A percentile compares a stretch with the other conserved stretches of the same genome.
phyloP scores from a whole-genome alignment of 192 early-diverging fungal species.

The Podila clonocystis region DNA sequence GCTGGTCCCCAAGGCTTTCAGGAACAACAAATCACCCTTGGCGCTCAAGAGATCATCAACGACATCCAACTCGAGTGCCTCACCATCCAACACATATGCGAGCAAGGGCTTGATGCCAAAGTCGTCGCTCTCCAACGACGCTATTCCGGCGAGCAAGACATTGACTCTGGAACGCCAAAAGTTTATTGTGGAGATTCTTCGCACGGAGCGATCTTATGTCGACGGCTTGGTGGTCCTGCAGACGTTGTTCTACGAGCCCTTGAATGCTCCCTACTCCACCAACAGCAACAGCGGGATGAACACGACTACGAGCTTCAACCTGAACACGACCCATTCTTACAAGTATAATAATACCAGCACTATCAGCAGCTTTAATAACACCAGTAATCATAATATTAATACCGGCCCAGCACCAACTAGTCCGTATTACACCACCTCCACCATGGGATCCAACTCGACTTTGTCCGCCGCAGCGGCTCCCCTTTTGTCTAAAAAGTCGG shows the following conservation, averaged over 20 bases:
- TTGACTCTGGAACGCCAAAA: constrained; percentile 60
- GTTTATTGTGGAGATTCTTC: constrained; percentile 82
- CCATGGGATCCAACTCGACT: constrained; percentile 38
- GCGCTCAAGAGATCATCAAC: constrained; percentile 32
- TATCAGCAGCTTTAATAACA: constrained; percentile 5
- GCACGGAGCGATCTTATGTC: constrained; percentile 90
- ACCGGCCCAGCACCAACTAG: background rate
- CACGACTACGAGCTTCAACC: constrained; percentile 14
- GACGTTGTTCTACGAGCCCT: constrained; percentile 33
- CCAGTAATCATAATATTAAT: constrained; percentile 11
- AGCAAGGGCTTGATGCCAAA: constrained; percentile 29
- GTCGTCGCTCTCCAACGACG: constrained; percentile 19
- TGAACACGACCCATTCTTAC: background rate
- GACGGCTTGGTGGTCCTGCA: constrained; percentile 76
- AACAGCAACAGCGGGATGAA: constrained; percentile 25
- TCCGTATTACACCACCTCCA: constrained; percentile 29
- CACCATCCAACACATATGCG: constrained; percentile 14
- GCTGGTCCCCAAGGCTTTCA: constrained; percentile 16
- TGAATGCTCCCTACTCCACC: constrained; percentile 23
- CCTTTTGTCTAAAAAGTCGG: constrained; percentile 66
- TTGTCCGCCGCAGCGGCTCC: constrained; percentile 67
- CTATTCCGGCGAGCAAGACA: constrained; percentile 23
- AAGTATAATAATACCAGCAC: background rate
- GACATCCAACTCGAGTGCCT: constrained; percentile 14
- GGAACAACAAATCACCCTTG: constrained; percentile 37